Evolutionary conservation across 1,284 basidiomycete genomes (phyloP), one percentile per base, ranked within the genome.

Genomic region (Sporisorium reilianum): DNA sequence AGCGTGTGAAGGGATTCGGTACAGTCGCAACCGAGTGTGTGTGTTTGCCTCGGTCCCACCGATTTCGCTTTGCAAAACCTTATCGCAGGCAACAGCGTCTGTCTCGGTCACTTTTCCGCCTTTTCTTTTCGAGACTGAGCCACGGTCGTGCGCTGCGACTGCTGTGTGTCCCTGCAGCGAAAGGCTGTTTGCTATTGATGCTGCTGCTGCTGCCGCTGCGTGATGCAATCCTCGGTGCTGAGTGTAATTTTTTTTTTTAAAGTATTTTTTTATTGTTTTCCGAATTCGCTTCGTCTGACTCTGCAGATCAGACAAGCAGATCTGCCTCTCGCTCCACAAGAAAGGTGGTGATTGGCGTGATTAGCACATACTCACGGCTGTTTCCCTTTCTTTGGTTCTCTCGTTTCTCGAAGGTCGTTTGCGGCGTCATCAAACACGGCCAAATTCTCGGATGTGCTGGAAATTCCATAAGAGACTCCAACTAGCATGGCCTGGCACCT

Each of bases 371-470:
- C 45, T 30, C 45, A 28, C 16, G 18, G 5, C 28, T 30, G n/a
- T n/a, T n/a, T n/a, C n/a, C n/a, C n/a, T 30, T 30, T 9, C 9
- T 30, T 30, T 30, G 5, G 28, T 30, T 30, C 28, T 30, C 12
- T 46, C 25, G 23, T 30, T 49, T n/a, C 20, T 48, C 38, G 30
- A 36, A 34, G 11, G 20, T 57, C 50, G 36, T 51, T 54, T 49
- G 50, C 50, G 36, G 34, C 38, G 38, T 41, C 38, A 41, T 41
- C 8, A 20, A 41, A n/a, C 34, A 55, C 57, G 53, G 52, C 49
- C 57, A 60, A 66, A 66, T 53, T 61, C 26, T 66, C 64, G 64
- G 64, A 25, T 56, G 57, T 55, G 60, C 57, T 25, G 12, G 16
- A 40, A 16, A n/a, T 38, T 18, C 36, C 8, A 7, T 34, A 30